phyloP scores from a whole-genome alignment of 202 grass and related monocot genomes.

The Alloteropsis angusta region DNA sequence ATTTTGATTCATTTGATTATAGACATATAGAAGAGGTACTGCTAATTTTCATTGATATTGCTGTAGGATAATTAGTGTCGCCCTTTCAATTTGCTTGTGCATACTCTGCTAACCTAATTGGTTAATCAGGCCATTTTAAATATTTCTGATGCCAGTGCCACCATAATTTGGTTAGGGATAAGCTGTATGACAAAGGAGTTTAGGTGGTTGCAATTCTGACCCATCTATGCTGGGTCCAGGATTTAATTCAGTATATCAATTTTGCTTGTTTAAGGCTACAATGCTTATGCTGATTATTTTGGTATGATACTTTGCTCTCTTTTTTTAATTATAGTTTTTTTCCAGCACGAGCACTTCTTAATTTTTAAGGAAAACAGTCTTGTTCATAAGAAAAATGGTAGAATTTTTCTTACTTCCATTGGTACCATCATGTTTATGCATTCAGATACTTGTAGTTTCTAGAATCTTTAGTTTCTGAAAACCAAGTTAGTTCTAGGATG shows the following conservation, averaged over 20 bases:
- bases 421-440: not conserved
- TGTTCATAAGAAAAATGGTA: not conserved
- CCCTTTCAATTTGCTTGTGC: not conserved
- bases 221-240: not conserved
- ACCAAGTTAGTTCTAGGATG: too few relatives aligned
- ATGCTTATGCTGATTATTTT: not conserved
- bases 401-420: not conserved
- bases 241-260: not conserved
- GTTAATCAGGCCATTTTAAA: not conserved
- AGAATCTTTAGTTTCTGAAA: not conserved
- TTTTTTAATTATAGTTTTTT: not conserved
- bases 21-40: not conserved
- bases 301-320: not conserved
- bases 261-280: not conserved
- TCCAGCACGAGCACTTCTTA: not conserved
- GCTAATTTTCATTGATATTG: not conserved
- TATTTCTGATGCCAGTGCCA: not conserved
- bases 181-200: not conserved
- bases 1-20: not conserved
- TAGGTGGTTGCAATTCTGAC: not conserved
- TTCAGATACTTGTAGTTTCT: too few relatives aligned
- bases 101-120: not conserved
- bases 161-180: not conserved
- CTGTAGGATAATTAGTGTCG: not conserved
- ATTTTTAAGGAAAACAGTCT: not conserved